Percentiles rank a stretch among this genome's conserved stretches.
Evolutionary conservation across 2,329 filamentous ascomycete genomes (phyloP).

Genomic region (Colletotrichum plurivorum): DNA sequence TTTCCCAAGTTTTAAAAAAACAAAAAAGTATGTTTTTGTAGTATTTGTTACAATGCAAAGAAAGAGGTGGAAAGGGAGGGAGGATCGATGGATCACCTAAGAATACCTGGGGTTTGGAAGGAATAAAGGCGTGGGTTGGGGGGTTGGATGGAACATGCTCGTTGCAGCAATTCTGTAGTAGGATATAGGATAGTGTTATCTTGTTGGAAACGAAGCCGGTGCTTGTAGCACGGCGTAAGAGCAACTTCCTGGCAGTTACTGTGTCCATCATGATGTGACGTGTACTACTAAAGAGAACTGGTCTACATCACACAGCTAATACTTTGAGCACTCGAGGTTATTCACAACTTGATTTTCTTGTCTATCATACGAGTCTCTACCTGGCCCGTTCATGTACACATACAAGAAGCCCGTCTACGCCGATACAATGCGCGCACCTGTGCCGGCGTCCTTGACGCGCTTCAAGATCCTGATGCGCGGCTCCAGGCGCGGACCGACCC

Average conservation of each 20-base stretch:
- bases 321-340: too few relatives aligned
- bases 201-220: slow-evolving; percentile 17
- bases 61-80: neutral
- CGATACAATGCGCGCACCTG: slow-evolving; percentile 31
- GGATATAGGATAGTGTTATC: slow-evolving; percentile 37
- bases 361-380: too few relatives aligned
- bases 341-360: too few relatives aligned
- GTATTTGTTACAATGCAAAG: slow-evolving; percentile 4
- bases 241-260: neutral
- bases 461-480: slow-evolving; percentile 67
- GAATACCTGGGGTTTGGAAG: neutral
- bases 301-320: too few relatives aligned
- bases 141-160: neutral
- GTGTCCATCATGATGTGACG: too few relatives aligned
- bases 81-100: neutral
- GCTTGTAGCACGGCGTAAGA: slow-evolving; percentile 21
- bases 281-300: neutral
- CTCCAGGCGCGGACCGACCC: slow-evolving; percentile 74
- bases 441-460: slow-evolving; percentile 44
- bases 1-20: neutral
- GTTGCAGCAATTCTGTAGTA: slow-evolving; percentile 8
- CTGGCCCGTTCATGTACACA: too few relatives aligned
- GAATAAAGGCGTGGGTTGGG: neutral
- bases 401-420: neutral
- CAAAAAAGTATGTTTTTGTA: slow-evolving; percentile 14